Base-by-base conservation (phyloP, 1,139 yeast genomes). In the Arxiozyma slooffiae region DNA sequence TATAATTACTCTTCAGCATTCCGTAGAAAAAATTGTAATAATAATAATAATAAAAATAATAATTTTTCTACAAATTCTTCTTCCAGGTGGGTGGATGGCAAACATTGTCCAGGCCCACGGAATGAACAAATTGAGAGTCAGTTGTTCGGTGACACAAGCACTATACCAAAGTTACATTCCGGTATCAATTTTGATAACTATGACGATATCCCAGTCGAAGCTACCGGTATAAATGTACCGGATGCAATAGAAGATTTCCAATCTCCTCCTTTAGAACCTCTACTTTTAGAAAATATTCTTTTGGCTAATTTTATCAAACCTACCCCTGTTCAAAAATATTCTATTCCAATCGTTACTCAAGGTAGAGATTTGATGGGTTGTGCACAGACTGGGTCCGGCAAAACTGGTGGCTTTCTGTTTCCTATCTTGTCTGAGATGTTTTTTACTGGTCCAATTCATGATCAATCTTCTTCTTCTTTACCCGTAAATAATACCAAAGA, bases 361-460 rank as follows among this genome's bases (percentile, higher is more conserved):
- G 94, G 95, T 62, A 83, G 97, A 75, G 98, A 92, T 73, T 81
- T 92, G 73, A 92, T 92, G 97, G 97, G 97, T 42, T 90, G 97
- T 82, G 97, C 97, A 56, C 97, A 90, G 76, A 90, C 97, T 62
- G 97, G 94, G 84, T 89, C 97, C 51, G 98, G 98, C 79, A 92
- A 92, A 77, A 92, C 98, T 67, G 97, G 97, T 77, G 98, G 97
- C 59, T 92, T 92, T 78, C 76, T 92, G 67, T 92, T 92, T 84
- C 98, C 98, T 59, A 95, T 92, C 52, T 78, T 92, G 61, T 85
- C 96, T 43, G 90, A 89, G 72, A 85, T 94, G 57, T 92, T 82
- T 73, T 73, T 78, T 68, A 80, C 76, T 62, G 98, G 98, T 41
- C 98, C 98, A 53, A 24, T 21, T 16, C 45, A 42, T 18, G 26